phyloP scores from a whole-genome alignment of 495 filamentous ascomycete species.

The Neurospora sp. region DNA sequence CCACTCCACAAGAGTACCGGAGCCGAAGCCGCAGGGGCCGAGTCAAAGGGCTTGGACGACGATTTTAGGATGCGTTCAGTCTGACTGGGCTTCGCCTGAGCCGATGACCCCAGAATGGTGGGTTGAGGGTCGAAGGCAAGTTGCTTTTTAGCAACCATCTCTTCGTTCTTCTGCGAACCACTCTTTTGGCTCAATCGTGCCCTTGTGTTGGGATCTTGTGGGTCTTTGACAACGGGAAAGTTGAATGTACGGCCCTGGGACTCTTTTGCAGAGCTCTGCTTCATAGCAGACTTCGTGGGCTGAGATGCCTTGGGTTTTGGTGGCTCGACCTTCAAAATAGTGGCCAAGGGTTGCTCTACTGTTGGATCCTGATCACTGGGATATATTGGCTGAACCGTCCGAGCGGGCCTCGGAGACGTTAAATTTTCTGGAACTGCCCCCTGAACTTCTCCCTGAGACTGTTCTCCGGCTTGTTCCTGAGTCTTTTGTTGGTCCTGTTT shows the following conservation, averaged over 20 bases:
- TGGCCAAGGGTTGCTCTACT: neutral
- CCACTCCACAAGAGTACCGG: constrained; percentile 12
- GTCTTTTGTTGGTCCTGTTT: neutral
- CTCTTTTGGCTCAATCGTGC: constrained; percentile 60
- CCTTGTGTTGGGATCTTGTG: constrained; percentile 53
- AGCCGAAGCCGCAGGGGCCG: neutral
- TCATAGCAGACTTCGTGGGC: constrained; percentile 7
- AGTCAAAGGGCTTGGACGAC: neutral
- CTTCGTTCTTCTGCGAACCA: constrained; percentile 31
- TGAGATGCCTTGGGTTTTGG: constrained; percentile 10
- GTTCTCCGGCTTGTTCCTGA: neutral
- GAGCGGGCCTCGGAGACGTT: neutral
- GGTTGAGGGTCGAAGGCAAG: constrained; percentile 25
- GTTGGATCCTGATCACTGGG: too few relatives aligned
- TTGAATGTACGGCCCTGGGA: constrained; percentile 34
- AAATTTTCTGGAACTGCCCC: neutral
- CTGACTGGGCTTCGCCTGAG: constrained; percentile 2
- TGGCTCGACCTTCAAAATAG: neutral
- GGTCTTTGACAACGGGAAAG: constrained; percentile 75
- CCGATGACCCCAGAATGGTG: constrained; percentile 2
- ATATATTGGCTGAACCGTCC: neutral
- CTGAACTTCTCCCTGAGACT: neutral
- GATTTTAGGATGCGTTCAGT: neutral
- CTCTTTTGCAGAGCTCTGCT: constrained; percentile 10
- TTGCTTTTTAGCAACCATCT: constrained; percentile 26